Base-by-base conservation (phyloP, 441 rosid species). In the Kokia cookei region DNA sequence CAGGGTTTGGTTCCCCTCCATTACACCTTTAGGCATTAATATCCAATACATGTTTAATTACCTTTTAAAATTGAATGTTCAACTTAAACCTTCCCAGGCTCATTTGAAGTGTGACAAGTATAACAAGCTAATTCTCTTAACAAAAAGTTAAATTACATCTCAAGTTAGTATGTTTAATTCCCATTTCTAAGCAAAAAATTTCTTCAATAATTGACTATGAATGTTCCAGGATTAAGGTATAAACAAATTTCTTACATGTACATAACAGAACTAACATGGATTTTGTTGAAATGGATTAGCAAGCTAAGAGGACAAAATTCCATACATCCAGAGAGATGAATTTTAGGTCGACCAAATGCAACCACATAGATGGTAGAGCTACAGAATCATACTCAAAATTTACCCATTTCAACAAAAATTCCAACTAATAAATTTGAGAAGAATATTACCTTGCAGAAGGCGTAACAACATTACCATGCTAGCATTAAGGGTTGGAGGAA, bases 401-500 rank as follows among this genome's bases (percentile, higher is more conserved):
- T n/a, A 40, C 45, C 10, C 72, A 50, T 26, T 50, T 29, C 26
- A 68, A 50, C 71, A 15, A 17, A 24, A 26, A 6, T 47, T 50
- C 26, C 4, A 27, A 48, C 14, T 3, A 15, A 26, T 14, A 48
- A n/a, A n/a, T 57, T 57, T 3, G 7, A 2, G 19, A 75, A 69
- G 29, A 65, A 42, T 11, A 72, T 53, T 71, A 92, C 97, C 99
- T 75, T 90, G 84, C 40, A 94, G 89, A 70, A 94, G 91, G 70
- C 91, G 94, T 11, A 75, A 22, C 77, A 93, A 86, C 89, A 90
- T 81, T 77, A 88, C 2, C 99, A 93, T 94, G 84, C 98, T 94
- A 1, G 91, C 93, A 82, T 91, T 91, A 8, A 91, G 80, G 0
- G 83, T 83, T 0, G 93, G 92, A 0, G 94, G 83, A 77, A 94